These are phyloP conservation scores for Coemansia sp. DNA, from an alignment of 371 early-diverging fungal genomes.

Conservation along the genomic window DNA sequence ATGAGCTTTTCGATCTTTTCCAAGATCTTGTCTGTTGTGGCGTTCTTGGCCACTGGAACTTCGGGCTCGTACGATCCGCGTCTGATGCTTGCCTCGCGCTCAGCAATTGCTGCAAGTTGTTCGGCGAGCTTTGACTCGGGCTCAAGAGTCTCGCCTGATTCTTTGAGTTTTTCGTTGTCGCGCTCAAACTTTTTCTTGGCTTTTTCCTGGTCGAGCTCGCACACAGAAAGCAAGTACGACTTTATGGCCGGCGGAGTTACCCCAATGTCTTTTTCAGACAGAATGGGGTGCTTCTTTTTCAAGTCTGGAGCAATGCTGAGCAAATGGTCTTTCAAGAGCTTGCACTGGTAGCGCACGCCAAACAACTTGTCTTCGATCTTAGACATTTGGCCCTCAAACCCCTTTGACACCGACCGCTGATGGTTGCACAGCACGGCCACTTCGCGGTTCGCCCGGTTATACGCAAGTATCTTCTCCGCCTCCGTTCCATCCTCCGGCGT, in stretches of 20 bases:
- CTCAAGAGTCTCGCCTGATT: conserved; percentile 56
- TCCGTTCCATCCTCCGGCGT: conserved; percentile 71
- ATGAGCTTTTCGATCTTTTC: conserved; percentile 47
- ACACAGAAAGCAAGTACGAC: conserved; percentile 62
- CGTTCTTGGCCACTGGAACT: conserved; percentile 32
- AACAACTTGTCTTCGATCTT: conserved; percentile 80
- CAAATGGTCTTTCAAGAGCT: conserved; percentile 66
- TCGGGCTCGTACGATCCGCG: conserved; percentile 25
- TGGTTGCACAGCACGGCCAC: conserved; percentile 98
- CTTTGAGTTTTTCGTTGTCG: conserved; percentile 68
- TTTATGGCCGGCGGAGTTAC: conserved; percentile 73
- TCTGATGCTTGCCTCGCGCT: conserved; percentile 37
- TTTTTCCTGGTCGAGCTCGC: conserved; percentile 65
- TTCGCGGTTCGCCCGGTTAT: conserved; percentile 93
- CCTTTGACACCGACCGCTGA: conserved; percentile 86
- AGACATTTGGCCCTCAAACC: conserved; percentile 75
- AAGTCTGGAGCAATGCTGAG: conserved; percentile 70
- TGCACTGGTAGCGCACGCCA: conserved; percentile 81
- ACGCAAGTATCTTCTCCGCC: conserved; percentile 86
- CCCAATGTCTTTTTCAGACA: conserved; percentile 70
- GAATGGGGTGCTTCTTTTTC: conserved; percentile 69
- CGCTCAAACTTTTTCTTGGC: conserved; percentile 65
- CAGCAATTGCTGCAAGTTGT: conserved; percentile 54
- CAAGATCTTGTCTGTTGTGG: conserved; percentile 45
- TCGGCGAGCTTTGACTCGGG: conserved; percentile 60